Evolutionary conservation across 306 rosid species (phyloP).

Genomic region (Vachellia pachyceras): DNA sequence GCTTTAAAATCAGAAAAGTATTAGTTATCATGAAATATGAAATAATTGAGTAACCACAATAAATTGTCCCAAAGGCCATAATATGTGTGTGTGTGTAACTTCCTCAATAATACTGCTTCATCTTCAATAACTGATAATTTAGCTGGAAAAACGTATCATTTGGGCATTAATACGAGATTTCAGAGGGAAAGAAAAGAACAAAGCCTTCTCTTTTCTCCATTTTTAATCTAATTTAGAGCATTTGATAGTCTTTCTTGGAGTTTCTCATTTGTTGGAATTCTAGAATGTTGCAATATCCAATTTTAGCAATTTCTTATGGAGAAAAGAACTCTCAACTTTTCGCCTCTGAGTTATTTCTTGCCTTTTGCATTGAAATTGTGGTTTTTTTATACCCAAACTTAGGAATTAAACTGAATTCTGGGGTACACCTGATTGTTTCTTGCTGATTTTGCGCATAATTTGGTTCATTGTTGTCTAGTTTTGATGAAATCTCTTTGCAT

Average conservation of each 20-base stretch:
- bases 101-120: not conserved
- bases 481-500: not conserved
- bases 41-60: not conserved
- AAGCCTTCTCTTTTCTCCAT: not conserved
- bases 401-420: not conserved
- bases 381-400: not conserved
- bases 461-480: not conserved
- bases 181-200: not conserved
- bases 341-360: no score
- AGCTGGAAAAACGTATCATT: not conserved
- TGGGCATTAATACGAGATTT: not conserved
- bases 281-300: no score
- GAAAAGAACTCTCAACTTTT: not conserved
- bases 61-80: not conserved
- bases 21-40: not conserved
- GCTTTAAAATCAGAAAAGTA: no score
- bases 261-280: not conserved
- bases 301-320: not conserved
- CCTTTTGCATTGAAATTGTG: no score
- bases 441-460: not conserved
- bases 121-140: not conserved
- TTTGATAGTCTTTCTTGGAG: not conserved
- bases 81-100: constrained; percentile 51
- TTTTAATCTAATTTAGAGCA: not conserved
- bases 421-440: not conserved